Percentiles rank a stretch among this genome's conserved stretches.
Conservation (phyloP, 345 rosid genomes). For the Raphanus sativus region DNA sequence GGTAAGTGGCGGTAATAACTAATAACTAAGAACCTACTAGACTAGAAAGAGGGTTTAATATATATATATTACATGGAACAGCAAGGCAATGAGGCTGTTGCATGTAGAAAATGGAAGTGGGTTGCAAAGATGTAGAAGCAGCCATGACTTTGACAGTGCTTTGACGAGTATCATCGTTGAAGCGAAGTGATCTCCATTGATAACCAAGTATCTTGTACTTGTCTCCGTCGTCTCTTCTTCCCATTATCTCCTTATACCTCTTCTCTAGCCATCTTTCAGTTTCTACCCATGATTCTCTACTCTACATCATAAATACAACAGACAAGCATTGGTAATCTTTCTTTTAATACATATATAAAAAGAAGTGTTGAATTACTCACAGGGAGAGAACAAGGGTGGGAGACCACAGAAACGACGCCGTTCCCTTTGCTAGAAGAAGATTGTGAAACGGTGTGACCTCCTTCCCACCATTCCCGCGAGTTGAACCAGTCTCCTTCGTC, state of each 20-base stretch:
- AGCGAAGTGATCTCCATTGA: slow-evolving; percentile 85
- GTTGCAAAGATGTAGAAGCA: slow-evolving; percentile 53
- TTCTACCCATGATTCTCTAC: slow-evolving; percentile 55
- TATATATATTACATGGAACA: slow-evolving; percentile 61
- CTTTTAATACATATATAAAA: no score
- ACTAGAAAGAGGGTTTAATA: no score
- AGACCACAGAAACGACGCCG: slow-evolving; percentile 76
- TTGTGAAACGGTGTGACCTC: slow-evolving; percentile 50
- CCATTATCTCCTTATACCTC: slow-evolving; percentile 53
- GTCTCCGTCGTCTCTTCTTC: neutral
- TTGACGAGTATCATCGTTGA: slow-evolving; percentile 77
- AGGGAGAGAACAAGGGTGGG: slow-evolving; percentile 75
- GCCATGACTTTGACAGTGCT: slow-evolving; percentile 91
- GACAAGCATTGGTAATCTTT: neutral
- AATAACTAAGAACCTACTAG: neutral
- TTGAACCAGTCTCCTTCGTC: slow-evolving; percentile 94
- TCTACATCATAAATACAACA: slow-evolving; percentile 40
- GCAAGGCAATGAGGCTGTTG: slow-evolving; percentile 88
- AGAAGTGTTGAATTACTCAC: slow-evolving; percentile 35
- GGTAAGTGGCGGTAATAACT: no score
- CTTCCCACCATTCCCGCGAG: slow-evolving; percentile 88
- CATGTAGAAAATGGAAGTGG: slow-evolving; percentile 56
- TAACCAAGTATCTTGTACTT: slow-evolving; percentile 69
- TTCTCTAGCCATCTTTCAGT: slow-evolving; percentile 77
- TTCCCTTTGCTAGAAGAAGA: slow-evolving; percentile 60